Evolutionary conservation across 768 basidiomycete genomes (phyloP).

Genomic region (Solioccasus polychromus): DNA sequence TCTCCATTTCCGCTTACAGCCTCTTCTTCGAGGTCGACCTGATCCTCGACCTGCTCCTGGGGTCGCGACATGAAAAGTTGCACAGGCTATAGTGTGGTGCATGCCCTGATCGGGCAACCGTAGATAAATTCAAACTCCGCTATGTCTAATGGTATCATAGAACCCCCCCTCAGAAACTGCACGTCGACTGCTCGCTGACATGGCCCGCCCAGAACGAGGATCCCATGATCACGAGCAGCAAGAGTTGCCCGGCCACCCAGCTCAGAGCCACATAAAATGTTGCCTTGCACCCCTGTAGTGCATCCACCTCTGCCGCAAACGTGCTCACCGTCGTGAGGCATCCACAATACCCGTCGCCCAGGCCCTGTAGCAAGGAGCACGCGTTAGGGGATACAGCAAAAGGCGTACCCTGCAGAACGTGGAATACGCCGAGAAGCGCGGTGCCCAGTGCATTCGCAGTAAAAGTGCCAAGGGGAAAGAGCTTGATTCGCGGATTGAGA

Average conservation of each 20-base stretch:
- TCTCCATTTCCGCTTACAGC: slow-evolving; percentile 53
- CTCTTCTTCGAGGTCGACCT: slow-evolving; percentile 59
- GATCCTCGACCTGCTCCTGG: slow-evolving; percentile 43
- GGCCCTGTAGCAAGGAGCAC: slow-evolving; percentile 76
- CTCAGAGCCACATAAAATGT: slow-evolving; percentile 69
- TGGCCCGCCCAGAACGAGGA: slow-evolving; percentile 53
- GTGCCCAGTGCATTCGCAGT: slow-evolving; percentile 74
- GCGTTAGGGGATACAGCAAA: slow-evolving; percentile 43
- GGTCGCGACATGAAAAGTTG: slow-evolving; percentile 37
- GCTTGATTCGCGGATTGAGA: slow-evolving; percentile 62
- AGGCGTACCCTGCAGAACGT: slow-evolving; percentile 58
- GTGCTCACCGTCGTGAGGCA: slow-evolving; percentile 94
- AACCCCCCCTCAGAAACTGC: slow-evolving; percentile 38
- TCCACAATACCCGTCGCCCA: slow-evolving; percentile 92
- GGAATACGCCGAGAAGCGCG: slow-evolving; percentile 74
- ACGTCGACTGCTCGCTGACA: slow-evolving; percentile 46
- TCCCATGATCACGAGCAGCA: slow-evolving; percentile 73
- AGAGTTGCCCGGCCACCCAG: slow-evolving; percentile 64
- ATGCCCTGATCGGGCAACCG: slow-evolving; percentile 27
- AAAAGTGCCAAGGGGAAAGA: slow-evolving; percentile 79
- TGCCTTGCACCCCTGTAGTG: slow-evolving; percentile 54
- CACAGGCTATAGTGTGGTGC: slow-evolving; percentile 22
- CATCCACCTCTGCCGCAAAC: slow-evolving; percentile 76
- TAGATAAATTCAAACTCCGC: slow-evolving; percentile 31
- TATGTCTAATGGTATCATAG: too few species aligned